These are phyloP conservation scores for Podospora appendiculata DNA, from an alignment of 495 filamentous ascomycete species.

Conservation along the genomic window DNA sequence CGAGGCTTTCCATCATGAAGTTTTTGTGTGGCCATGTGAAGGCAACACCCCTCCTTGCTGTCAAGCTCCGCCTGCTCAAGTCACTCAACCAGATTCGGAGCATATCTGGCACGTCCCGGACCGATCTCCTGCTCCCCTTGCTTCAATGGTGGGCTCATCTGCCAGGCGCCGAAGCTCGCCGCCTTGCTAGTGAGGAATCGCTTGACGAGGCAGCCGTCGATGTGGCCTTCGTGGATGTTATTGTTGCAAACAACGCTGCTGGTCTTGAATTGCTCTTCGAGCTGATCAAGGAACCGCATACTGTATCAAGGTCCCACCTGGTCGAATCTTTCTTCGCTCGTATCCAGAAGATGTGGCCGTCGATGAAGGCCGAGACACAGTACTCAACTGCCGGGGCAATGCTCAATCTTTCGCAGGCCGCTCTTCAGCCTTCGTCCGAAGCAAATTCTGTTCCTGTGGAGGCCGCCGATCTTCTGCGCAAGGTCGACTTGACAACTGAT, in stretches of 20 bases:
- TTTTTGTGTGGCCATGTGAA: conserved; percentile 69
- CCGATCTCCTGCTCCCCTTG: conserved; percentile 60
- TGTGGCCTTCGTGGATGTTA: conserved; percentile 47
- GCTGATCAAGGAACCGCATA: conserved; percentile 42
- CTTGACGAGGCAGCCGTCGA: conserved; percentile 55
- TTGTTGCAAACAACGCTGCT: conserved; percentile 59
- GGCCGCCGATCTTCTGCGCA: conserved; percentile 60
- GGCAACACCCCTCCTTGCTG: conserved; percentile 53
- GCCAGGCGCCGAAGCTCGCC: conserved; percentile 25
- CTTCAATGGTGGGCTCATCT: conserved; percentile 57
- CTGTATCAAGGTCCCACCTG: conserved; percentile 39
- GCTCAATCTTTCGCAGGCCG: conserved; percentile 33
- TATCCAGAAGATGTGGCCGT: conserved; percentile 61
- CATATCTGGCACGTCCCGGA: conserved; percentile 55
- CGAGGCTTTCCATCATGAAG: conserved; percentile 57
- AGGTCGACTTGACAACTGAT: conserved; percentile 58
- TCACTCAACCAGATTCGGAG: conserved; percentile 64
- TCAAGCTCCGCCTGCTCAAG: conserved; percentile 63
- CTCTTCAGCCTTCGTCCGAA: conserved; percentile 11
- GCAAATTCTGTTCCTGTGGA: conserved; percentile 34
- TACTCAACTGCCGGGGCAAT: conserved; percentile 51
- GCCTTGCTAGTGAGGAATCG: conserved; percentile 42
- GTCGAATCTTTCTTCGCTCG: conserved; percentile 54
- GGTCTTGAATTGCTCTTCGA: conserved; percentile 53
- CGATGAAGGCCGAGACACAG: conserved; percentile 57